These are phyloP conservation scores for Boletus barrowsii DNA, from an alignment of 768 basidiomycete genomes.

Conservation along the genomic window DNA sequence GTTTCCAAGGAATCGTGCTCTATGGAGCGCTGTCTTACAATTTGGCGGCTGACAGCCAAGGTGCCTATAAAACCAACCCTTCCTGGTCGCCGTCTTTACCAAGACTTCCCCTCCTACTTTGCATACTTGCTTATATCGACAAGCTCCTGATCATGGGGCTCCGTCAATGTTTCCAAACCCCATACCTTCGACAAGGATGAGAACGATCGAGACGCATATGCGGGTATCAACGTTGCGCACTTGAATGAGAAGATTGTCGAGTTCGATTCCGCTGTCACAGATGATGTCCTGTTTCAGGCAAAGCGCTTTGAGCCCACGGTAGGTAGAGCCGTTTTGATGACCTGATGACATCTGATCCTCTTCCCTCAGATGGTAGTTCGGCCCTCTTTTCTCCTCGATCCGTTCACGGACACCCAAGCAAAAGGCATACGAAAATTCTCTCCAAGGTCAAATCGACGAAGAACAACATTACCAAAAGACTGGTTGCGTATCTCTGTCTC, in stretches of 20 bases:
- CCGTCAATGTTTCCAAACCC: not conserved
- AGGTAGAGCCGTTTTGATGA: not conserved
- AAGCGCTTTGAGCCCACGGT: not conserved
- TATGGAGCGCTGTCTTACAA: no score
- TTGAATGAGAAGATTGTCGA: not conserved
- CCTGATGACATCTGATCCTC: not conserved
- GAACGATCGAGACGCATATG: not conserved
- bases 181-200: not conserved
- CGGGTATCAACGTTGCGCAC: not conserved
- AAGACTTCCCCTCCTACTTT: not conserved
- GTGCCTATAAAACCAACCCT: not conserved
- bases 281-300: not conserved
- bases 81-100: not conserved
- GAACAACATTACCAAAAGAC: not conserved
- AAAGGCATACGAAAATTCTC: not conserved
- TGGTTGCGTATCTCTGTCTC: not conserved
- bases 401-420: not conserved
- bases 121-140: not conserved
- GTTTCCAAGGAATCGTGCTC: no score
- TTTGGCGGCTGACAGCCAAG: constrained; percentile 9
- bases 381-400: not conserved
- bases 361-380: not conserved
- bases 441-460: constrained; percentile 6
- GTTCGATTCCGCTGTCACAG: not conserved
- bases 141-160: not conserved